A percentile compares a stretch with the other conserved stretches of the same genome.
Conservation (phyloP, 1,139 yeast species). For the Blastobotrys illinoisensis region DNA sequence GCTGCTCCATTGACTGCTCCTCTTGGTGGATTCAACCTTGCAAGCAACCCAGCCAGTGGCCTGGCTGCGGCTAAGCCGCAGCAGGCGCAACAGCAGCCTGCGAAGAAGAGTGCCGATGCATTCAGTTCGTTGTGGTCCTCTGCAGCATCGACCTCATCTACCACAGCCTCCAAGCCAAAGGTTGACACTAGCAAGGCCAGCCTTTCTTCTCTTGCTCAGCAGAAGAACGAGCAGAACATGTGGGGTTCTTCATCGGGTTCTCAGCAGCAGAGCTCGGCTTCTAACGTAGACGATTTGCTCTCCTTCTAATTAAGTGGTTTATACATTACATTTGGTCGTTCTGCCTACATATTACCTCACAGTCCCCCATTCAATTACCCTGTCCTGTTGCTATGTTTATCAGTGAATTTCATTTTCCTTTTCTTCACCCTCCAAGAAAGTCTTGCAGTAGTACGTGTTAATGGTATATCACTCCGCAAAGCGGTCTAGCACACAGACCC, state of each 20-base stretch:
- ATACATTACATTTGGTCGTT: too few relatives aligned
- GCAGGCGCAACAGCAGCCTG: constrained; percentile 25
- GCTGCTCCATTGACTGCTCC: neutral
- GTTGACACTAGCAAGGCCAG: constrained; percentile 8
- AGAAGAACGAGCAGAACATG: constrained; percentile 28
- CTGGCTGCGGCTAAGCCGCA: constrained; percentile 33
- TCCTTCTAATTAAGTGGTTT: constrained; percentile 18
- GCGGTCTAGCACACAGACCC: too few relatives aligned
- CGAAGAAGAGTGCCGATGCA: constrained; percentile 50
- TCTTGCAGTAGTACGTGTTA: too few relatives aligned
- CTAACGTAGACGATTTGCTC: constrained; percentile 25
- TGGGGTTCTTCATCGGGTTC: constrained; percentile 28
- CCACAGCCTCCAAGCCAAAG: constrained; percentile 7
- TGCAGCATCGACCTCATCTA: constrained; percentile 43
- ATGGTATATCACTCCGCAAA: too few relatives aligned
- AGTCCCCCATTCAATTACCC: too few relatives aligned
- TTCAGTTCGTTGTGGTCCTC: constrained; percentile 75
- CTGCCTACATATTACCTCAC: too few relatives aligned
- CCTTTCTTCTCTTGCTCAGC: constrained; percentile 30
- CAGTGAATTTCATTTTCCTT: too few relatives aligned
- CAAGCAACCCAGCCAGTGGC: constrained; percentile 15
- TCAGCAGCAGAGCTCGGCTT: constrained; percentile 7
- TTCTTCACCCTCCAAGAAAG: too few relatives aligned
- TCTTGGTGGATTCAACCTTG: constrained; percentile 1
- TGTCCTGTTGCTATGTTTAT: too few relatives aligned